phyloP scores from a whole-genome alignment of 2,329 filamentous ascomycete species.

The Sporothrix variecibatus region DNA sequence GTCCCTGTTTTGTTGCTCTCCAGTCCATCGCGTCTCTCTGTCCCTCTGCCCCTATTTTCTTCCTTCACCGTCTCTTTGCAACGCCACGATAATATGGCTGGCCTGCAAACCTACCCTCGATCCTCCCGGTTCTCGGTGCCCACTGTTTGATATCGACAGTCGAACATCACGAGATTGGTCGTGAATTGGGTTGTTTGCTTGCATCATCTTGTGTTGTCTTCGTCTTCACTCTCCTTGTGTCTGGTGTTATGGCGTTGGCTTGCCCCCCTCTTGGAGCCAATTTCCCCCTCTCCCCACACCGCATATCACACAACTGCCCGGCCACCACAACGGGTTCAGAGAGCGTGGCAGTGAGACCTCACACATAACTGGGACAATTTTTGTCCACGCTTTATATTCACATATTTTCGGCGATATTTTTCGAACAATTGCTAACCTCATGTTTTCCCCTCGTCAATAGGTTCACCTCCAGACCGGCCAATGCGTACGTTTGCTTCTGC shows the following conservation, averaged over 20 bases:
- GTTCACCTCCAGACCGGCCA: constrained; percentile 99
- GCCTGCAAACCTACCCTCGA: neutral
- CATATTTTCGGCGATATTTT: neutral
- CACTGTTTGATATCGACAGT: constrained; percentile 13
- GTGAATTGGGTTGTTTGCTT: neutral
- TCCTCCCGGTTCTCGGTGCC: neutral
- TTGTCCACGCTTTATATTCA: neutral
- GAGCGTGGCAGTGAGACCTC: constrained; percentile 16
- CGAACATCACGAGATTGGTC: neutral
- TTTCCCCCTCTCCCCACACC: constrained; percentile 15
- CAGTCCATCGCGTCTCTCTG: neutral
- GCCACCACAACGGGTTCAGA: neutral
- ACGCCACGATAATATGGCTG: neutral
- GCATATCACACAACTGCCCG: neutral
- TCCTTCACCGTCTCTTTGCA: constrained; percentile 23
- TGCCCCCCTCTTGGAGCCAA: constrained; percentile 1
- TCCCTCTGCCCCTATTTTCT: constrained; percentile 10
- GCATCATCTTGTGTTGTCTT: neutral
- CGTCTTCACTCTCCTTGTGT: neutral
- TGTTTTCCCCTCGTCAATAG: constrained; percentile 58
- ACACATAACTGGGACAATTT: neutral
- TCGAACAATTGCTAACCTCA: constrained; percentile 25
- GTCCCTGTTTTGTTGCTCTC: neutral
- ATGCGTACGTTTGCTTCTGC: constrained; percentile 67
- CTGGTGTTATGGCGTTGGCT: neutral